Base-by-base conservation (phyloP, 495 filamentous ascomycete genomes). In the Talaromyces trachyspermus region DNA sequence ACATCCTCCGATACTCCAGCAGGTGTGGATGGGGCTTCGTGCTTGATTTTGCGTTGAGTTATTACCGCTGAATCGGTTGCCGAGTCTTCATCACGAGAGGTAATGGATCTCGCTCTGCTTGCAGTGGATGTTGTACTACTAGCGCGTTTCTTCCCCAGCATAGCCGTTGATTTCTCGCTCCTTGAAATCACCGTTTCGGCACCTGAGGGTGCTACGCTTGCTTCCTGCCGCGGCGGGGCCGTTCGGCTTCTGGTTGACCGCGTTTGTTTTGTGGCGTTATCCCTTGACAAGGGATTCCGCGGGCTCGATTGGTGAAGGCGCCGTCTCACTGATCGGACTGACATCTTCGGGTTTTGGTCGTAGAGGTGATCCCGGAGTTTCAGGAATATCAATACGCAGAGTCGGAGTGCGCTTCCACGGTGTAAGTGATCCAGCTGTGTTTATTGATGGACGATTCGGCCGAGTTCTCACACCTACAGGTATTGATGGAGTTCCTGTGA, bases 21-120 rank as follows among this genome's bases (percentile, higher is more conserved):
- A 10, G 85, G 81, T 1, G 81, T 84, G 15, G 64, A 72, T 4
- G 70, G 64, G 26, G 75, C 79, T 60, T 92, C 86, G 38, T 76
- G 70, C 64, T 90, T 90, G 49, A 89, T 73, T 32, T 63, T 71
- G 43, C 71, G 61, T 4, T 63, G 65, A 2, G 60, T 50, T 22
- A 73, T 60, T 5, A 68, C n/a, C n/a, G n/a, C 65, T 11, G 52
- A 54, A 36, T 80, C 80, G 24, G 67, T 52, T n/a, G 66, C 66
- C 1, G 69, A 58, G 25, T 78, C 78, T 46, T 75, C 78, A 25
- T 75, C 72, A 29, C 77, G 75, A 2, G 77, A 81, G 25, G 67
- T 55, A 10, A 80, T 63, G 4, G 83, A 87, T 36, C 73, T 69
- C 46, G 78, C 80, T 39, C 79, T 69, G 43, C 75, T 77, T n/a